Conservation (phyloP, 2,329 filamentous ascomycete genomes). For the Ceratocystis lukuohia region DNA sequence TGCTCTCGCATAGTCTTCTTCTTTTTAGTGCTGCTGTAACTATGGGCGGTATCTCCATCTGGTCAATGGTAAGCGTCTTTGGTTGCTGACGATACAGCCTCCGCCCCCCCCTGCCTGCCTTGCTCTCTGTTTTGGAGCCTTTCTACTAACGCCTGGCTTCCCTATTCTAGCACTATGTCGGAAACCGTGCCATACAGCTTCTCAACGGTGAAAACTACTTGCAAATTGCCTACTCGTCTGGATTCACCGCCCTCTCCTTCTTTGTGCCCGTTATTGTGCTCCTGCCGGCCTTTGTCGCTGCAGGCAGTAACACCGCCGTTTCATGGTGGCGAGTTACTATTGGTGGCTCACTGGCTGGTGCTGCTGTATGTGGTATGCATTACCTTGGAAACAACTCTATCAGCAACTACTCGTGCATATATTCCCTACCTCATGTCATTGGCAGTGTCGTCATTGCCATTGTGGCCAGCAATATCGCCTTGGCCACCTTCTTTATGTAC, state of each 20-base stretch:
- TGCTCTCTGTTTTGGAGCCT: slow-evolving; percentile 1
- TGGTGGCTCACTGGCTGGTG: slow-evolving; percentile 57
- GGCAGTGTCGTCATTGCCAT: slow-evolving; percentile 61
- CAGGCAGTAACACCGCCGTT: slow-evolving; percentile 46
- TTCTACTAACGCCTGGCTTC: no score
- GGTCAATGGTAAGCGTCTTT: slow-evolving; percentile 45
- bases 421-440: slow-evolving; percentile 45
- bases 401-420: slow-evolving; percentile 57
- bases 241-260: slow-evolving; percentile 63
- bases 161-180: slow-evolving; percentile 56
- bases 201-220: slow-evolving; percentile 46
- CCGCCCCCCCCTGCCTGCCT: background rate
- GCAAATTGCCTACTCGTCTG: slow-evolving; percentile 60
- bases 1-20: slow-evolving; percentile 37
- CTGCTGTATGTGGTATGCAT: slow-evolving; percentile 73
- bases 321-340: slow-evolving; percentile 44
- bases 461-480: slow-evolving; percentile 53
- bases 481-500: slow-evolving; percentile 66
- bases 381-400: slow-evolving; percentile 79
- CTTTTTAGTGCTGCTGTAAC: slow-evolving; percentile 51
- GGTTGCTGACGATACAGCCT: background rate
- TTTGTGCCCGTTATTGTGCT: slow-evolving; percentile 67
- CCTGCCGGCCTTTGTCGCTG: slow-evolving; percentile 55
- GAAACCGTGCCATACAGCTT: slow-evolving; percentile 64
- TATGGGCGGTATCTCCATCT: slow-evolving; percentile 63